Conservation (phyloP, 2,329 filamentous ascomycete genomes). For the Ophiostoma australiae region DNA sequence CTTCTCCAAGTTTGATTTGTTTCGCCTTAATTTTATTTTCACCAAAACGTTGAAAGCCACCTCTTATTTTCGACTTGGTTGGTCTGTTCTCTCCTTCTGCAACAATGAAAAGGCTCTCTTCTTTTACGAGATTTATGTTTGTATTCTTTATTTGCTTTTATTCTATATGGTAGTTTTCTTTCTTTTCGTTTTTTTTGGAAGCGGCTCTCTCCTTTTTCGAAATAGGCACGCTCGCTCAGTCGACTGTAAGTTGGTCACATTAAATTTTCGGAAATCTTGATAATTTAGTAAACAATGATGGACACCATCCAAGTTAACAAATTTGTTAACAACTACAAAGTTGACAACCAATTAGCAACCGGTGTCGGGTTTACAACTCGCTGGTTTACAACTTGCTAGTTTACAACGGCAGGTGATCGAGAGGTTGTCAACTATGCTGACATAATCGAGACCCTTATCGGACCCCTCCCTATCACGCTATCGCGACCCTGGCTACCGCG, state of each 20-base stretch:
- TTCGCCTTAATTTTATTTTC: no score
- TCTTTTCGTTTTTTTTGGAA: neutral
- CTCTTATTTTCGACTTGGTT: neutral
- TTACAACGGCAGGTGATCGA: neutral
- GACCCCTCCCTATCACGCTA: conserved; percentile 12
- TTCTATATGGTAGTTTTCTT: neutral
- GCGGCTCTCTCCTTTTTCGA: neutral
- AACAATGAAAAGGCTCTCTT: neutral
- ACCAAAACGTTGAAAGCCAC: neutral
- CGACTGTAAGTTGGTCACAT: neutral
- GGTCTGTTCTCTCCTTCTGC: neutral
- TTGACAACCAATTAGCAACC: neutral
- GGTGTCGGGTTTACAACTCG: neutral
- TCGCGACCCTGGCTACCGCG: conserved; percentile 10
- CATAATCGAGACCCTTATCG: conserved; percentile 8
- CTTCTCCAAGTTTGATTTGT: neutral
- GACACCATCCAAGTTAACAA: no score
- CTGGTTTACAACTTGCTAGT: neutral
- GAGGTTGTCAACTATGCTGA: neutral
- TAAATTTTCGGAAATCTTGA: no score
- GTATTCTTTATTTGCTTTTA: neutral
- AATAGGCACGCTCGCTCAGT: neutral
- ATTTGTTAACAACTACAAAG: no score
- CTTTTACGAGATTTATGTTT: neutral
- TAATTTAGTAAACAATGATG: no score